A percentile compares a stretch with the other conserved stretches of the same genome.
Conservation (phyloP, 306 rosid species). For the Dalbergia cochinchinensis region DNA sequence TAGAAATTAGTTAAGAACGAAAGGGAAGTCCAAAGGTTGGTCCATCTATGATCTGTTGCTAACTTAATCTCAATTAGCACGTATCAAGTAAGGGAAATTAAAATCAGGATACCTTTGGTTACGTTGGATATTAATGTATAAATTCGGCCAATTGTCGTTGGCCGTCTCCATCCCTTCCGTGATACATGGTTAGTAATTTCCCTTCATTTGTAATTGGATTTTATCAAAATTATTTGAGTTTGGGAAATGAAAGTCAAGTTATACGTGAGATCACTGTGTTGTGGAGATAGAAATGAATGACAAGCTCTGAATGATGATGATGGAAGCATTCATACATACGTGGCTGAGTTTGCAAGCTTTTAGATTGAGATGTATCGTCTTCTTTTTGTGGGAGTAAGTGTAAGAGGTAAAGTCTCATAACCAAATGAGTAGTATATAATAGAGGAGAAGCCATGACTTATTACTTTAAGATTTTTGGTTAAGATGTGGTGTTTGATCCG, state of each 20-base stretch:
- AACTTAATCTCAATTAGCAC: neutral
- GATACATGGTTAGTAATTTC: neutral
- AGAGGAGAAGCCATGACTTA: too few relatives aligned
- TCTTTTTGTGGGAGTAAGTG: too few relatives aligned
- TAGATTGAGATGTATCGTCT: too few relatives aligned
- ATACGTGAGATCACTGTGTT: neutral
- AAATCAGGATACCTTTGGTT: too few relatives aligned
- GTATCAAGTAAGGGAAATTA: neutral
- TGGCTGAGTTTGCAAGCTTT: constrained; percentile 33
- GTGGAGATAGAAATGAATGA: neutral
- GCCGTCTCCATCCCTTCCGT: neutral
- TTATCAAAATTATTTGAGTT: constrained; percentile 15
- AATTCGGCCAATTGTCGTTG: constrained; percentile 21
- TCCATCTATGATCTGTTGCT: neutral
- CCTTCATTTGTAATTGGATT: neutral
- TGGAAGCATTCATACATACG: neutral
- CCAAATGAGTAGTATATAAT: too few relatives aligned
- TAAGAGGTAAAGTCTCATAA: too few relatives aligned
- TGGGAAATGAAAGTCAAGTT: constrained; percentile 16
- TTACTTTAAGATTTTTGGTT: too few relatives aligned
- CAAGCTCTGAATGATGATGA: neutral
- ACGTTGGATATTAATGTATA: neutral
- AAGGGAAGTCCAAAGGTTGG: constrained; percentile 26
- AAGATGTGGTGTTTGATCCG: too few relatives aligned
- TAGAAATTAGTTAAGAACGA: constrained; percentile 14